Percentiles rank a stretch among this genome's conserved stretches.
These are phyloP conservation scores for Microcos paniculata DNA, from an alignment of 345 rosid genomes.

Conservation along the genomic window DNA sequence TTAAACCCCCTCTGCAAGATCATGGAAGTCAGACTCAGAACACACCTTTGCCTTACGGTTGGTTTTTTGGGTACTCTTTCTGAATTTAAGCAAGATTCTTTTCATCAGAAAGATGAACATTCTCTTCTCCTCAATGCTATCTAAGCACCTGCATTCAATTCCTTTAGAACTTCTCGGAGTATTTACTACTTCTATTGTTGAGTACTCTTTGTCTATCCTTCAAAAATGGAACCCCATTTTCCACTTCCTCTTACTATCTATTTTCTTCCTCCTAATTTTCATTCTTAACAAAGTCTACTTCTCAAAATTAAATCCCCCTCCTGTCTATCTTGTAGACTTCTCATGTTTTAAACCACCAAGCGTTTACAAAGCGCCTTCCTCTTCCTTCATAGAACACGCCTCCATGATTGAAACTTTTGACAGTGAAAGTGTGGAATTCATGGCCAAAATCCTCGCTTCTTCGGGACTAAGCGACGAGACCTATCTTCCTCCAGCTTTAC, in stretches of 20 bases:
- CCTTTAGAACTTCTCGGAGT: slow-evolving; percentile 11
- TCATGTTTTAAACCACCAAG: slow-evolving; percentile 50
- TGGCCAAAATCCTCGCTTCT: slow-evolving; percentile 49
- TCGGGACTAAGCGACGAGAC: slow-evolving; percentile 52
- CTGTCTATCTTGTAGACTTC: slow-evolving; percentile 51
- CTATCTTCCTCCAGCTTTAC: slow-evolving; percentile 56
- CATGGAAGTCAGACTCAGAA: no score
- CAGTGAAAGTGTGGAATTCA: slow-evolving; percentile 43
- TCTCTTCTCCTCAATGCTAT: slow-evolving; percentile 11
- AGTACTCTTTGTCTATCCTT: slow-evolving; percentile 3
- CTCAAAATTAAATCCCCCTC: slow-evolving; percentile 9
- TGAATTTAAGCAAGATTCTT: neutral
- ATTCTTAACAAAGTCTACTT: neutral
- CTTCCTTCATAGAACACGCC: slow-evolving; percentile 40
- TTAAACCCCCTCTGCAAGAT: neutral
- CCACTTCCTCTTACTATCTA: slow-evolving; percentile 20
- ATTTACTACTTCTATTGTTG: slow-evolving; percentile 9
- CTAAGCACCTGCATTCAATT: slow-evolving; percentile 7
- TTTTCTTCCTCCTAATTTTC: slow-evolving; percentile 9
- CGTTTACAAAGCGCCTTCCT: slow-evolving; percentile 37
- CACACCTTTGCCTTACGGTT: no score
- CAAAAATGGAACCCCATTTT: slow-evolving; percentile 21
- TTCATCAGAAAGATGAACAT: neutral
- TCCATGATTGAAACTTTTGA: slow-evolving; percentile 38
- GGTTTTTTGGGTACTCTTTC: no score